Base-by-base conservation (phyloP, 2,329 filamentous ascomycete species). In the Monosporascus sp. region DNA sequence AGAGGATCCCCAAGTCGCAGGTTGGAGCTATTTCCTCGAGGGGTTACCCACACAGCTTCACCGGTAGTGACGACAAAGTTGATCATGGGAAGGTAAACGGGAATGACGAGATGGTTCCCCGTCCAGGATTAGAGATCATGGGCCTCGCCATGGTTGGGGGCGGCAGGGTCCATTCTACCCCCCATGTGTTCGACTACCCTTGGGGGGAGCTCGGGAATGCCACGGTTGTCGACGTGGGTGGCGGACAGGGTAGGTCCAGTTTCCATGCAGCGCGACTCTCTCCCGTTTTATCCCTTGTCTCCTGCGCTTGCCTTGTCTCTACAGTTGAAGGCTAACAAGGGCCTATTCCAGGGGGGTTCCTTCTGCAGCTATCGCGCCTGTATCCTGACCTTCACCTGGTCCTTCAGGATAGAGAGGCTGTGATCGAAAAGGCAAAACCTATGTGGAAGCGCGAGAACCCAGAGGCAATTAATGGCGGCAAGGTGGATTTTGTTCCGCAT, bases 401-500 rank as follows among this genome's bases (percentile, higher is more conserved):
- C 24, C 55, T 60, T 15, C 58, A 59, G 37, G 58, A 59, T 49
- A 53, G 52, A 44, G 48, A 44, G 11, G 51, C 51, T 26, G 48
- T 52, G 40, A 53, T 52, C 18, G 37, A 56, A n/a, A 55, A 59
- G 24, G 58, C 58, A 8, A 15, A 51, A 26, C 48, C 48, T 11
- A 49, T 59, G 35, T 62, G 58, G 60, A 37, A 58, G 50, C 50
- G 50, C 38, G 52, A 60, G 45, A 54, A 53, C 28, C 60, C 57
- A 15, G 49, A 55, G 17, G 62, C 60, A 26, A 24, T 65, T 5
- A 38, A 53, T n/a, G 49, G 53, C 18, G 57, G 60, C 28, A 51
- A 58, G 24, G 48, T 57, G 41, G 55, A 54, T 44, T 58, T 65
- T 44, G 52, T 62, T 46, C 53, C 51, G 9, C 65, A 68, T 38